These are phyloP conservation scores for Suillus luteus DNA, from an alignment of 768 basidiomycete species.

Conservation along the genomic window DNA sequence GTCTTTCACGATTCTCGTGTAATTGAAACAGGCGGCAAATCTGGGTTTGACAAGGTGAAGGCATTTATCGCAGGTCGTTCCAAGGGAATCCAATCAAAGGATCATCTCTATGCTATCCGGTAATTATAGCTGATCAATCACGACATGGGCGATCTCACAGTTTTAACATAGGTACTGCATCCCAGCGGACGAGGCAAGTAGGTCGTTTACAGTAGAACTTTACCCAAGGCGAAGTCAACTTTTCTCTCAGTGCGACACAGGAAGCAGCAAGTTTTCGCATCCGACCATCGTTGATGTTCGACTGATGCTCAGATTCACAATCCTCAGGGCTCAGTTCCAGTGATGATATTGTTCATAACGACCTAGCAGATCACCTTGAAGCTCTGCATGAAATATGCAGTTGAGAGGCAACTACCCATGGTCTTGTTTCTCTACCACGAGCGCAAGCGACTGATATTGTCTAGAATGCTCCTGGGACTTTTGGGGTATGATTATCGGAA, in stretches of 20 bases:
- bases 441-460: no score
- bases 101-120: conserved; percentile 44
- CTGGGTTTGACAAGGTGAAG: conserved; percentile 23
- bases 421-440: no score
- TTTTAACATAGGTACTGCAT: conserved; percentile 41
- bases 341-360: conserved; percentile 40
- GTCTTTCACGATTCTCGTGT: no score
- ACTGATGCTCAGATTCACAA: neutral
- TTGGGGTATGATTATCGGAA: no score
- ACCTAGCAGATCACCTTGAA: conserved; percentile 30
- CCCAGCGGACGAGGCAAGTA: conserved; percentile 24
- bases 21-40: neutral
- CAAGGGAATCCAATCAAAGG: conserved; percentile 11
- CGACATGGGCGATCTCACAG: neutral
- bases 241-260: conserved; percentile 15
- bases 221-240: conserved; percentile 30
- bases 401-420: neutral
- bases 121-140: conserved; percentile 13
- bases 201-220: no score
- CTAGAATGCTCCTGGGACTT: no score
- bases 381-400: conserved; percentile 7
- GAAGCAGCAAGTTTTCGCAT: neutral
- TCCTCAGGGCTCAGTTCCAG: conserved; percentile 32
- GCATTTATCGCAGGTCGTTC: conserved; percentile 16
- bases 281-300: neutral